Conservation (phyloP, 306 rosid species). For the Acacia acuminata region DNA sequence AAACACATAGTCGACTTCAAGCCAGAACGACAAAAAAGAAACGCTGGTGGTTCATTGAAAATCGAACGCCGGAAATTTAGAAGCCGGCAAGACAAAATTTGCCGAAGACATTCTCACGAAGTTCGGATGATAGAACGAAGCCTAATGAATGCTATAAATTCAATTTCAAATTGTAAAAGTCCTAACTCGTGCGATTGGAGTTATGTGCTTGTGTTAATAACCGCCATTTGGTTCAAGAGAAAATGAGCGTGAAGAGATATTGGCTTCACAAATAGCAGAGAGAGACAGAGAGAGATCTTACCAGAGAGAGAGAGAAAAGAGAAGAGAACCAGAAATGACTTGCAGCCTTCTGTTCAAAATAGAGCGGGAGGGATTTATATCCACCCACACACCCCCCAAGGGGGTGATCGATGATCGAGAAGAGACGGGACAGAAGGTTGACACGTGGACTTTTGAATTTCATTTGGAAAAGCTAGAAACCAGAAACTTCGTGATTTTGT, state of each 20-base stretch:
- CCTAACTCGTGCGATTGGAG: neutral
- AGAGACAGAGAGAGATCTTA: neutral
- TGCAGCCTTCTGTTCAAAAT: neutral
- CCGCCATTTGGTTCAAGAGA: neutral
- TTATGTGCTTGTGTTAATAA: neutral
- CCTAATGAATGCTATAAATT: neutral
- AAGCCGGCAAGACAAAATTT: neutral
- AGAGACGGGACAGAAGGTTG: neutral
- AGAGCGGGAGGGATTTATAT: neutral
- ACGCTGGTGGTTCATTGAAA: neutral
- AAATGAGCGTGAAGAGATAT: neutral
- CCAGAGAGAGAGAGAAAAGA: neutral
- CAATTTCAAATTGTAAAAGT: neutral
- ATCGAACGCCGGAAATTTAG: neutral
- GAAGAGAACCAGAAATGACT: neutral
- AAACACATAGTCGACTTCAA: neutral
- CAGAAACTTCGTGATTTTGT: constrained; percentile 34
- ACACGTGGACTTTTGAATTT: constrained; percentile 30
- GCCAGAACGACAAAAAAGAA: neutral
- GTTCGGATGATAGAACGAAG: neutral
- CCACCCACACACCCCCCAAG: too few relatives aligned
- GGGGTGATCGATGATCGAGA: neutral
- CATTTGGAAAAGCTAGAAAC: constrained; percentile 29
- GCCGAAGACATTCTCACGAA: neutral
- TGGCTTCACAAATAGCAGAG: neutral